Percentiles rank a stretch among this genome's conserved stretches.
These are phyloP conservation scores for Pisolithus microcarpus DNA, from an alignment of 768 basidiomycete species.

Conservation along the genomic window DNA sequence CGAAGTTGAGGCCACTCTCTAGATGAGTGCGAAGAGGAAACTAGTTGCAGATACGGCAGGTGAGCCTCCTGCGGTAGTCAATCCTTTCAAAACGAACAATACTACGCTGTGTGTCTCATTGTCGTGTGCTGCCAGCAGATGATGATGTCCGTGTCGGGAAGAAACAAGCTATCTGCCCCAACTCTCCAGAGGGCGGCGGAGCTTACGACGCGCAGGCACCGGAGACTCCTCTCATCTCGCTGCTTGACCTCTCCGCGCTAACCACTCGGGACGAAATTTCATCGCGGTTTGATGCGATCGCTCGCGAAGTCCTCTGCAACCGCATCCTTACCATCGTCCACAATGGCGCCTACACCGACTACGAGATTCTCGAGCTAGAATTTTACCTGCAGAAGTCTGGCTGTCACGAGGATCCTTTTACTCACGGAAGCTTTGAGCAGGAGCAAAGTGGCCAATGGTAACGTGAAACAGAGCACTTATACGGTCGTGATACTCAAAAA, in stretches of 20 bases:
- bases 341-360: conserved; percentile 28
- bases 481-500: background rate
- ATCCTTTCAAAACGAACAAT: no score
- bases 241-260: conserved; percentile 45
- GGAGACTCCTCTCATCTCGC: conserved; percentile 4
- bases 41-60: no score
- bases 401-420: conserved; percentile 69
- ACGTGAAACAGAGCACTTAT: background rate
- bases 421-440: conserved; percentile 67
- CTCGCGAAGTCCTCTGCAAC: conserved; percentile 42
- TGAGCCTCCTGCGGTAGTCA: no score
- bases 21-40: no score
- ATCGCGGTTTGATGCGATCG: conserved; percentile 42
- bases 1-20: no score
- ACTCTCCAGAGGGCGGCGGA: background rate
- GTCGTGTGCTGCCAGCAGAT: background rate
- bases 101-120: no score
- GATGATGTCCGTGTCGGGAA: background rate
- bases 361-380: conserved; percentile 69
- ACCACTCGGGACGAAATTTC: conserved; percentile 30
- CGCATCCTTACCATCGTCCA: conserved; percentile 37
- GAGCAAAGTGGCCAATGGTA: conserved; percentile 56
- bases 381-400: conserved; percentile 58
- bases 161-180: background rate
- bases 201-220: background rate